These are phyloP conservation scores for Metrosideros polymorpha DNA, from an alignment of 441 rosid species.

Conservation along the genomic window DNA sequence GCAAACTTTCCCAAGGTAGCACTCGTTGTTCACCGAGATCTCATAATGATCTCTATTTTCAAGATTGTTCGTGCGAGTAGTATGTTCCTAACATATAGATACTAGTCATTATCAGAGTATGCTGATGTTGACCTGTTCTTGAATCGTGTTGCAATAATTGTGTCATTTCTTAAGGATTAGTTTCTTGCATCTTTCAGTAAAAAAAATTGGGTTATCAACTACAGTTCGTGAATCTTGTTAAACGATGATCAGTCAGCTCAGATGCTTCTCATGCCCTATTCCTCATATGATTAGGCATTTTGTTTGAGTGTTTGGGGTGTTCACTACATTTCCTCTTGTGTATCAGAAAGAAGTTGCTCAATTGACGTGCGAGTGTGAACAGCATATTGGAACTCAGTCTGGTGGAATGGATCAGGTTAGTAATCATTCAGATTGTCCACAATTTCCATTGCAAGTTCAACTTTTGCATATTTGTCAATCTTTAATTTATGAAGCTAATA, in stretches of 20 bases:
- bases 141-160: background rate
- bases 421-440: background rate
- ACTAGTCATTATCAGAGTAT: background rate
- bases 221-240: background rate
- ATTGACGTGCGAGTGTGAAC: slow-evolving; percentile 86
- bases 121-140: background rate
- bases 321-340: background rate
- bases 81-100: background rate
- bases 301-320: background rate
- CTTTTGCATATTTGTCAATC: background rate
- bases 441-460: background rate
- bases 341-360: slow-evolving; percentile 92
- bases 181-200: background rate
- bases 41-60: background rate
- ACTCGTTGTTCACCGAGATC: background rate
- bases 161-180: background rate
- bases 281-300: background rate
- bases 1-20: slow-evolving; percentile 72
- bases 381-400: slow-evolving; percentile 95
- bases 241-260: background rate
- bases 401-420: slow-evolving; percentile 98
- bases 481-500: background rate
- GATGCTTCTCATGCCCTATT: background rate
- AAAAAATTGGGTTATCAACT: background rate
- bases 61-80: background rate